A percentile compares a stretch with the other conserved stretches of the same genome.
Evolutionary conservation across 2,329 filamentous ascomycete species (phyloP).

Genomic region (Colletotrichum sp.): DNA sequence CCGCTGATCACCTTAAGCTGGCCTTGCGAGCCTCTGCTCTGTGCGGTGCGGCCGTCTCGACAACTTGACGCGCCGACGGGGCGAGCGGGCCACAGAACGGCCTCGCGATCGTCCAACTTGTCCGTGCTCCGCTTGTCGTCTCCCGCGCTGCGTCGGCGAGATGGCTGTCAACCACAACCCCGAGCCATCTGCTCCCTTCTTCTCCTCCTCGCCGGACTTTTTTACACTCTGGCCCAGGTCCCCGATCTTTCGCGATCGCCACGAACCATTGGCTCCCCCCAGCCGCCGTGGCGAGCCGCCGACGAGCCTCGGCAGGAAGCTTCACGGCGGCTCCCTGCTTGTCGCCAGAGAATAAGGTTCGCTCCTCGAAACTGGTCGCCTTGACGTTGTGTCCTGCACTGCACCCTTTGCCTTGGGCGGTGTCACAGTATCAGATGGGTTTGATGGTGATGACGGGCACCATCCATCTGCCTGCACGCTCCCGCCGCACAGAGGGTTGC

Average conservation of each 20-base stretch:
- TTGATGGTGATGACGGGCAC: constrained; percentile 12
- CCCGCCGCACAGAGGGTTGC: constrained; percentile 6
- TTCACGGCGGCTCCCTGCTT: background rate
- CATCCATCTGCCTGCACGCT: constrained; percentile 1
- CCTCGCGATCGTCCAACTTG: background rate
- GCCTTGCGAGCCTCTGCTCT: constrained; percentile 11
- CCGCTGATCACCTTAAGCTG: background rate
- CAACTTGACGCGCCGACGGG: background rate
- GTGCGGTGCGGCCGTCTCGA: constrained; percentile 1
- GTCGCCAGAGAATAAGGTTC: background rate
- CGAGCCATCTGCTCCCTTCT: background rate
- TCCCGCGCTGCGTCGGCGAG: constrained; percentile 1
- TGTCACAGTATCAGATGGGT: constrained; percentile 19
- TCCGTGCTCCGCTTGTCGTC: background rate
- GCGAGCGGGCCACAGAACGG: background rate
- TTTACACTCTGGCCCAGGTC: background rate
- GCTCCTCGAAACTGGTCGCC: constrained; percentile 14
- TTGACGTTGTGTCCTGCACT: constrained; percentile 3
- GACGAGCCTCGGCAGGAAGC: background rate
- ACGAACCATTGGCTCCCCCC: background rate
- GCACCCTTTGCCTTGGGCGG: background rate
- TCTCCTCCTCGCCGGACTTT: background rate
- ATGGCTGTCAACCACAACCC: background rate
- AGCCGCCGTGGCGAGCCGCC: background rate
- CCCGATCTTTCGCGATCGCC: constrained; percentile 1